phyloP scores from a whole-genome alignment of 2,329 filamentous ascomycete genomes.

The Aspergillus cejpii region DNA sequence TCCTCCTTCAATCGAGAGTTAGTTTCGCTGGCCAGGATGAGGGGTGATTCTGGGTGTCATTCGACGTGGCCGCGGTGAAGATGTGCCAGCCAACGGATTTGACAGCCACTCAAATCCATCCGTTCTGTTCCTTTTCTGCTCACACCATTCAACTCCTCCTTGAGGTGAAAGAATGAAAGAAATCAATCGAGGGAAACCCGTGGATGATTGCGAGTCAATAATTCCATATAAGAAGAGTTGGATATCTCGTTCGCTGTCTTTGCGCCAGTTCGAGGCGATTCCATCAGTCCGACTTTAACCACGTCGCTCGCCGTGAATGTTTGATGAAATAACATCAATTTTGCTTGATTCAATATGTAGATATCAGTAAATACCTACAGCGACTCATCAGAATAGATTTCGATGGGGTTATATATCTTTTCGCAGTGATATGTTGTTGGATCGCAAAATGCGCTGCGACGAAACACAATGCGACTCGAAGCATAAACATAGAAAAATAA shows the following conservation, averaged over 20 bases:
- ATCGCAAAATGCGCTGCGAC: no score
- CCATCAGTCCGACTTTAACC: background rate
- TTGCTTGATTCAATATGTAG: background rate
- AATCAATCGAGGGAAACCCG: background rate
- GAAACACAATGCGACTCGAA: no score
- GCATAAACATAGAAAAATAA: no score
- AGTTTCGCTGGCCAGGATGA: constrained; percentile 11
- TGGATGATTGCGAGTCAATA: background rate
- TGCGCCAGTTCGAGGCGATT: background rate
- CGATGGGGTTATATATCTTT: background rate
- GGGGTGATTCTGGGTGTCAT: constrained; percentile 17
- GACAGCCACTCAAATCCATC: constrained; percentile 11
- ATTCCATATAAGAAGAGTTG: background rate
- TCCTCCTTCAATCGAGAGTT: constrained; percentile 7
- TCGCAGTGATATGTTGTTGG: background rate
- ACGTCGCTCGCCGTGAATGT: background rate
- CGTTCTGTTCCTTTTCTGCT: background rate
- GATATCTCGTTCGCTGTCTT: background rate
- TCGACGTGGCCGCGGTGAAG: constrained; percentile 30
- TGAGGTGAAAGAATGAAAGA: background rate
- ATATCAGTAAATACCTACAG: background rate
- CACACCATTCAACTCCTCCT: background rate
- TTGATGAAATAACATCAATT: background rate
- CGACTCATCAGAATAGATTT: background rate
- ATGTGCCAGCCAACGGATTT: constrained; percentile 19